phyloP scores from a whole-genome alignment of 2,329 filamentous ascomycete genomes.

The Fusarium sp. region DNA sequence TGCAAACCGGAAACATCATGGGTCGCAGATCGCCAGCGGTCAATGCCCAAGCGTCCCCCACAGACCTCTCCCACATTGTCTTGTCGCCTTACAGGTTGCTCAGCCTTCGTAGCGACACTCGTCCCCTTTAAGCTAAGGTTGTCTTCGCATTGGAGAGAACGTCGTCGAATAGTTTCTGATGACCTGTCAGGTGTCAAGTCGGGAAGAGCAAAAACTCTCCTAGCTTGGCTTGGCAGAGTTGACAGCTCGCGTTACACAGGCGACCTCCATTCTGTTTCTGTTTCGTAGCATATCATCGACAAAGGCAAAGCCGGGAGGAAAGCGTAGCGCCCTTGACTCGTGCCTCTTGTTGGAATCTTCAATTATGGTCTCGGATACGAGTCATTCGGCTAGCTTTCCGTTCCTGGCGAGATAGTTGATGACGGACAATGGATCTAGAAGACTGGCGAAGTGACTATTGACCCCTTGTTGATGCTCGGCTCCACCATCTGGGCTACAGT shows the following conservation, averaged over 20 bases:
- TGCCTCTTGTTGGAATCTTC: not conserved
- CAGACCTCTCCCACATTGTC: not conserved
- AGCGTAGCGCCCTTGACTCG: slow-evolving; percentile 1
- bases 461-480: not conserved
- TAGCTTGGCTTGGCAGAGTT: slow-evolving; percentile 25
- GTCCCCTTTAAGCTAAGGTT: not conserved
- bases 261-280: not conserved
- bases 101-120: not conserved
- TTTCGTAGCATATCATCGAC: not conserved
- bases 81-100: not conserved
- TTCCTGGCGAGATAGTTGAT: not conserved
- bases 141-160: not conserved
- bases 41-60: not conserved
- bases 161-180: not conserved
- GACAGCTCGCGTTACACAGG: slow-evolving; percentile 26
- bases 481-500: not conserved
- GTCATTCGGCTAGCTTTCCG: slow-evolving; percentile 2
- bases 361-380: not conserved
- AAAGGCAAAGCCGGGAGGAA: not conserved
- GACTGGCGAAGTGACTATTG: not conserved
- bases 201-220: slow-evolving; percentile 19
- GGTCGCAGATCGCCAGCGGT: slow-evolving; percentile 1
- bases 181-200: slow-evolving; percentile 12
- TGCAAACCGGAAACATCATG: not conserved
- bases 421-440: not conserved